phyloP scores from a whole-genome alignment of 1,284 basidiomycete genomes.

The Heterobasidion occidentale region DNA sequence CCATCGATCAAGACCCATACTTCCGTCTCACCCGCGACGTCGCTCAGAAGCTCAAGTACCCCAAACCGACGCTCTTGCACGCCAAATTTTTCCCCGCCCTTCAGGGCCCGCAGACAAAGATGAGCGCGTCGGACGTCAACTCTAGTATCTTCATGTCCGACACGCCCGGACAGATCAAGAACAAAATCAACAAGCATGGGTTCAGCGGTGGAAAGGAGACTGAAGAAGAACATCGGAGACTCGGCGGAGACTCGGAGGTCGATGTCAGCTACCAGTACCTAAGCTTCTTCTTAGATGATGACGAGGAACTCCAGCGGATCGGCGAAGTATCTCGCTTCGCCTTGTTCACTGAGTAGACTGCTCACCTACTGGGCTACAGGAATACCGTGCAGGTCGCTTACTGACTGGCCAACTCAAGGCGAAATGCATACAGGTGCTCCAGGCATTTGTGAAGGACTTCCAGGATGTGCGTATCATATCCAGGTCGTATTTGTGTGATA shows the following conservation, averaged over 20 bases:
- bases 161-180: constrained; percentile 90
- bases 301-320: constrained; percentile 74
- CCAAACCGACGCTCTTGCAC: constrained; percentile 89
- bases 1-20: constrained; percentile 96
- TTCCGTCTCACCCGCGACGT: constrained; percentile 97
- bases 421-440: constrained; percentile 79
- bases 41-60: constrained; percentile 90
- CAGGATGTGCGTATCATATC: constrained; percentile 62
- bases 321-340: constrained; percentile 51
- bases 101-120: constrained; percentile 97
- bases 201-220: constrained; percentile 90
- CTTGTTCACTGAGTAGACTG: background rate
- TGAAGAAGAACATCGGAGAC: constrained; percentile 84
- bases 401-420: constrained; percentile 93
- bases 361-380: constrained; percentile 35
- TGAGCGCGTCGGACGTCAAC: constrained; percentile 92
- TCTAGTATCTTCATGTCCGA: constrained; percentile 96
- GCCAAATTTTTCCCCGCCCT: constrained; percentile 98
- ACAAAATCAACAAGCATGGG: constrained; percentile 93
- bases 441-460: constrained; percentile 82
- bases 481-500: background rate
- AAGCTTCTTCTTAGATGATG: constrained; percentile 95
- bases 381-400: constrained; percentile 85
- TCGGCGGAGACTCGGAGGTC: constrained; percentile 92
- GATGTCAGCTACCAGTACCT: constrained; percentile 97